Percentiles rank a stretch among this genome's conserved stretches.
Conservation (phyloP, 1,139 yeast species). For the Hemisphaericaspora subhashii region DNA sequence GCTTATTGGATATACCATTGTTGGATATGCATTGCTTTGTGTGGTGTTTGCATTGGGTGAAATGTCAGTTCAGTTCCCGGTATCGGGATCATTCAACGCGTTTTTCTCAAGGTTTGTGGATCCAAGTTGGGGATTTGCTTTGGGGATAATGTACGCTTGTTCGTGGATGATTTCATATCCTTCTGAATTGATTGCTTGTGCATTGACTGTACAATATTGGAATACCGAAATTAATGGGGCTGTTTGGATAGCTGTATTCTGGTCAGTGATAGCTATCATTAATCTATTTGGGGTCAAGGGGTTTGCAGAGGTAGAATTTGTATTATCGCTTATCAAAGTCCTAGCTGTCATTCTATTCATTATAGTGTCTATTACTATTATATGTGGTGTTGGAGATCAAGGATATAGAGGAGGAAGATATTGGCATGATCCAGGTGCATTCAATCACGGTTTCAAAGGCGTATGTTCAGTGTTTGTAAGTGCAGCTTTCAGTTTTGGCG, state of each 20-base stretch:
- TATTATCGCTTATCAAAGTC: slow-evolving; percentile 38
- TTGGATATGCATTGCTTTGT: slow-evolving; percentile 46
- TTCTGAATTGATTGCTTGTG: slow-evolving; percentile 45
- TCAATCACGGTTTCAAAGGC: slow-evolving; percentile 46
- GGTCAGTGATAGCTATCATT: slow-evolving; percentile 46
- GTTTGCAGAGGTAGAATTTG: slow-evolving; percentile 47
- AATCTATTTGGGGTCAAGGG: slow-evolving; percentile 48
- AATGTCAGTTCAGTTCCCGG: slow-evolving; percentile 60
- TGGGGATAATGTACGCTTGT: slow-evolving; percentile 43
- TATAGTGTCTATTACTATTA: slow-evolving; percentile 44
- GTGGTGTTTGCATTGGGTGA: slow-evolving; percentile 64
- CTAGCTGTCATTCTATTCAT: slow-evolving; percentile 33
- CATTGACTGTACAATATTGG: slow-evolving; percentile 62
- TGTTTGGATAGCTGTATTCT: slow-evolving; percentile 43
- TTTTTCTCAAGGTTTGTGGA: slow-evolving; percentile 58
- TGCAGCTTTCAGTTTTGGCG: slow-evolving; percentile 77
- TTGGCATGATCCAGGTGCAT: slow-evolving; percentile 47
- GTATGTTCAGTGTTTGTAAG: slow-evolving; percentile 63
- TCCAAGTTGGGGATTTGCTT: slow-evolving; percentile 62
- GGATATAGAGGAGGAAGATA: slow-evolving; percentile 42
- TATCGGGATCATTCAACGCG: slow-evolving; percentile 59
- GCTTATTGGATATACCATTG: slow-evolving; percentile 49
- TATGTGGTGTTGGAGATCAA: slow-evolving; percentile 43
- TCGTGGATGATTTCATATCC: slow-evolving; percentile 48
- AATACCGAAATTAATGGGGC: slow-evolving; percentile 43